Evolutionary conservation across 1,139 yeast species (phyloP), one percentile per base, ranked within the genome.

Genomic region (Suhomyces wounanorum): DNA sequence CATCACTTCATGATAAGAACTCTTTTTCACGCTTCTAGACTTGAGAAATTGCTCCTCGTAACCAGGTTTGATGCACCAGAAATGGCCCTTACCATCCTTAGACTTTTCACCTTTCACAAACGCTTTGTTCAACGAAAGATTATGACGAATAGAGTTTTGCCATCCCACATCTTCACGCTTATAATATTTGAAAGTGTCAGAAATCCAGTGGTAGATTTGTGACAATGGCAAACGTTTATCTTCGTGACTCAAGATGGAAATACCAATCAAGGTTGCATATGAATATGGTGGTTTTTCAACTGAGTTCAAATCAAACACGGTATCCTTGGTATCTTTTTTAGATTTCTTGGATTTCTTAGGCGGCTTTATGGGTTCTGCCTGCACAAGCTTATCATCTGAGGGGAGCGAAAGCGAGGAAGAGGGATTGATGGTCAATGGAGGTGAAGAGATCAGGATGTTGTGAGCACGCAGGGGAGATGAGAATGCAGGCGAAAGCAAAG

Each of bases 81-180:
- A 94, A 70, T 92, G 96, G 33, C 99, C 99, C 71, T 94, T 94
- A 7, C 98, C 98, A 67, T 89, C 96, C 60, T 89, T 87, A 14
- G 97, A 92, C 65, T 94, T 87, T 58, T 89, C 96, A 37, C 96
- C 90, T 69, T 94, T 94, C 50, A 87, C 80, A 61, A 90, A 90
- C 1, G 96, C 96, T 65, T 89, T 90, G 69, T 89, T 90, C 58
- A 90, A 75, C 25, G 95, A 87, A 50, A 90, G 73, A 59, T 90
- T 88, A 67, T 89, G 96, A 53, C 96, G 85, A 57, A 89, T 89
- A 28, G 96, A 88, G 67, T 89, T 89, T 65, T 89, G 96, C 97
- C 97, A 89, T 28, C 98, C 97, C 14, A 91, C 89, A 59, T 91
- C 96, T 55, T 89, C 89, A 55, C 83, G 83, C 57, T 87, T 83